Evolutionary conservation across 2,329 filamentous ascomycete genomes (phyloP), one percentile per base, ranked within the genome.

Genomic region (Colletotrichum gloeosporioides): DNA sequence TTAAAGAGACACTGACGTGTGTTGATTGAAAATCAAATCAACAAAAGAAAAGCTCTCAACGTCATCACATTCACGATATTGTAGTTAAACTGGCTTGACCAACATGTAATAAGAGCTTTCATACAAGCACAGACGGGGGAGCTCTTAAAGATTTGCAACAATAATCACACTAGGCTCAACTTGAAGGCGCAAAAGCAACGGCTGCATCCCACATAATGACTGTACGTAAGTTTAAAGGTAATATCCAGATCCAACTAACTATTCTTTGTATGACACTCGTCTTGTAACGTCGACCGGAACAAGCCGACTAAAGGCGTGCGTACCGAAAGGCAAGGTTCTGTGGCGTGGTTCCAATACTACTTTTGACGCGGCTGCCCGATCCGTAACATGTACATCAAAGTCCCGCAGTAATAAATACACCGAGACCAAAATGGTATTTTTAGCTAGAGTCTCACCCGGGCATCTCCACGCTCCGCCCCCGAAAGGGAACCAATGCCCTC

Each of bases 391-490:
- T 15, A 77, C 5, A 13, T 77, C 66, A 15, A 75, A 55, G 12
- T 74, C 67, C 15, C 31, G 34, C 13, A 75, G 12, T 9, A 77
- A 15, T 1, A 59, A 5, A 3, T 57, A 61, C 3, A 53, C 62
- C 6, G 75, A 75, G 2, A 44, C n/a, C 15, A 77, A 36, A 15
- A 75, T 68, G 1, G 71, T 77, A 3, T 66, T 66, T 36, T 67
- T 77, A 12, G 75, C 75, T 31, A 77, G 18, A 2, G 62, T 29
- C 53, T 77, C 75, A 7, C 75, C 75, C 4, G 75, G 75, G 25
- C 75, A 77, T 34, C 61, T 75, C 71, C 72, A 77, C 3, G 53
- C 71, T 7, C 75, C 75, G 12, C 75, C 75, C 1, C 75, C 75
- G 18, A 77, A 75, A 2, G 71, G 75, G 6, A 75, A 75, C 27